phyloP scores from a whole-genome alignment of 345 rosid species.

The Corchorus olitorius region DNA sequence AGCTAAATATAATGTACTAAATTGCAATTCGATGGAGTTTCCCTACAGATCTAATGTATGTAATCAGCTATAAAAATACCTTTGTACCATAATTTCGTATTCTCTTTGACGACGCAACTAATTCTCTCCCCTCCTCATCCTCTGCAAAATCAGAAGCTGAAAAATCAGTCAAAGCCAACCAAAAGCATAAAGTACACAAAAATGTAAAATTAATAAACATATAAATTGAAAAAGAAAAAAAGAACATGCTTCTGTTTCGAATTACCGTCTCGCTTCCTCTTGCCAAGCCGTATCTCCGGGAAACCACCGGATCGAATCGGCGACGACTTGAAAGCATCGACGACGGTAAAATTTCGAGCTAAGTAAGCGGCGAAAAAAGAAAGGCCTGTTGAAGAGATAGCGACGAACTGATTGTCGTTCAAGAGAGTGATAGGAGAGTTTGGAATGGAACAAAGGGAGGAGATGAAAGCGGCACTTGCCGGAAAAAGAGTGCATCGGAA shows the following conservation, averaged over 20 bases:
- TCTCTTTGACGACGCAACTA: slow-evolving; percentile 28
- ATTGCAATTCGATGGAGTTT: background rate
- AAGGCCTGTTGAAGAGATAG: slow-evolving; percentile 36
- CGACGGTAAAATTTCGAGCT: slow-evolving; percentile 19
- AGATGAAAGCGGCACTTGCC: slow-evolving; percentile 40
- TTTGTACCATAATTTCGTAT: slow-evolving; percentile 20
- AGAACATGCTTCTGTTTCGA: background rate
- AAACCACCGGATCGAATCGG: background rate
- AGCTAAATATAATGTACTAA: slow-evolving; percentile 5
- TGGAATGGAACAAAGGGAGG: slow-evolving; percentile 45
- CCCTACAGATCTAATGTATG: background rate
- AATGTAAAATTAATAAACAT: background rate
- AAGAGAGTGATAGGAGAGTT: slow-evolving; percentile 50
- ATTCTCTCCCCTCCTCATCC: slow-evolving; percentile 16
- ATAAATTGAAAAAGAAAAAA: background rate
- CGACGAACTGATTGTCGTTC: slow-evolving; percentile 25
- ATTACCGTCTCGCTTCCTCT: slow-evolving; percentile 38
- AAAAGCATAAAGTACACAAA: slow-evolving; percentile 2
- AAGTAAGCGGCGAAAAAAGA: slow-evolving; percentile 28
- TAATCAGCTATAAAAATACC: slow-evolving; percentile 33
- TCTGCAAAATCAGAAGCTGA: background rate
- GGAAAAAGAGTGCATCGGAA: slow-evolving; percentile 42
- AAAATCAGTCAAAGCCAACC: background rate
- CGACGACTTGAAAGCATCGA: slow-evolving; percentile 9
- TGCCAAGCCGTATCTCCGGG: slow-evolving; percentile 23